Conservation (phyloP, 2,329 filamentous ascomycete species). For the Beauveria pseudobassiana region DNA sequence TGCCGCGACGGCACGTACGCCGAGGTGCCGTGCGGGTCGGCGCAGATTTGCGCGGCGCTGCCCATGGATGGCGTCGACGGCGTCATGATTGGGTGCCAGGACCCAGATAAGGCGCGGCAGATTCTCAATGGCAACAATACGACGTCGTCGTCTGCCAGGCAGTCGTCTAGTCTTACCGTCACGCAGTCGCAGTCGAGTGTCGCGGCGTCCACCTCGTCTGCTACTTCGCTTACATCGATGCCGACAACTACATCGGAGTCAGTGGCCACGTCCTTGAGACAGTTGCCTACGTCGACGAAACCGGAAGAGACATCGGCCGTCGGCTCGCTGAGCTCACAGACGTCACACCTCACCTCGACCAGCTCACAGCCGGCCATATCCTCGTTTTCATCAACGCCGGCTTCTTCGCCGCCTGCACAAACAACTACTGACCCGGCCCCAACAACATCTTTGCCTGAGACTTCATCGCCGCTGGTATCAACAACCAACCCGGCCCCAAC, state of each 20-base stretch:
- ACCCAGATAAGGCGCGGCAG: slow-evolving; percentile 30
- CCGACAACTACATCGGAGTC: background rate
- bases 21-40: slow-evolving; percentile 29
- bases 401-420: background rate
- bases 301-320: background rate
- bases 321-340: background rate
- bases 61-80: slow-evolving; percentile 43
- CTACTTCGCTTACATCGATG: background rate
- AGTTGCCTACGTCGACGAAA: background rate
- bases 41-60: slow-evolving; percentile 42
- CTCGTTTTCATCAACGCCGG: background rate
- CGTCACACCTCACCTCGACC: background rate
- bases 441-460: too few species aligned
- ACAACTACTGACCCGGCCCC: too few species aligned
- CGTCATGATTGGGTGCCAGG: slow-evolving; percentile 41
- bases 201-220: background rate
- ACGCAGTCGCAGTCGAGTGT: background rate
- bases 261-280: background rate
- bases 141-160: background rate
- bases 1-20: slow-evolving; percentile 39
- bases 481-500: too few species aligned
- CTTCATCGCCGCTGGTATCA: background rate
- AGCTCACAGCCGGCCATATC: background rate
- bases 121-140: slow-evolving; percentile 29
- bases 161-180: background rate